Base-by-base conservation (phyloP, 2,329 filamentous ascomycete genomes). In the Dothidotthia symphoricarpi region DNA sequence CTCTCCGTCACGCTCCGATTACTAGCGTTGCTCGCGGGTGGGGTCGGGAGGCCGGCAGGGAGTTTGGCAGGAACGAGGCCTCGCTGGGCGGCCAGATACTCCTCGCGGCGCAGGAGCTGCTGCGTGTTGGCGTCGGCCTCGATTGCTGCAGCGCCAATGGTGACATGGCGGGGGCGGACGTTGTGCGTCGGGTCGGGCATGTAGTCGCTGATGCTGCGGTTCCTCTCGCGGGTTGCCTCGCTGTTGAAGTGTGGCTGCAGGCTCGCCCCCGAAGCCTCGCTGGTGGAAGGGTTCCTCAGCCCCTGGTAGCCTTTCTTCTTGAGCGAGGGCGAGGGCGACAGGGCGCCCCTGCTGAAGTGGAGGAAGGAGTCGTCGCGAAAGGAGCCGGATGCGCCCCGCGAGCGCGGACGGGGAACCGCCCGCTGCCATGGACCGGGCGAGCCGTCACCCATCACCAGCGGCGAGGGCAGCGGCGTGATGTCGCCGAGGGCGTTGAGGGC, bases 121-220 rank as follows among this genome's bases (percentile, higher is more conserved):
- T 76, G 71, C 5, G 70, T 4, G 68, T 73, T 48, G 81, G 74
- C 13, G 74, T 73, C 24, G 69, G 69, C 24, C 66, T 57, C 69
- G 69, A 47, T 66, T 10, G 55, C 49, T 13, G 55, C 43, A 35
- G 50, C 57, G 25, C 81, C 73, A 12, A 93, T 81, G 0, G 85
- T 87, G 38, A 86, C 77, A 47, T 88, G 83, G 28, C 88, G 80
- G 22, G 72, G 69, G 57, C 81, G 86, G 1, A 83, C 76, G 33
- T 85, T 77, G 28, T 81, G 75, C 48, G 84, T 72, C 4, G 79
- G 71, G 36, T 93, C 86, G 2, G 89, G 88, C 0, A 82, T 76
- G 65, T 95, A 95, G 49, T 96, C 90, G 70, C 89, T 95, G 16
- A 93, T 72, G 66, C 90, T 96, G 54, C 90, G 78, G 63, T 93